Evolutionary conservation across 352 stramenopile species (phyloP), one percentile per base, ranked within the genome.

Genomic region (Sclerospora graminicola): DNA sequence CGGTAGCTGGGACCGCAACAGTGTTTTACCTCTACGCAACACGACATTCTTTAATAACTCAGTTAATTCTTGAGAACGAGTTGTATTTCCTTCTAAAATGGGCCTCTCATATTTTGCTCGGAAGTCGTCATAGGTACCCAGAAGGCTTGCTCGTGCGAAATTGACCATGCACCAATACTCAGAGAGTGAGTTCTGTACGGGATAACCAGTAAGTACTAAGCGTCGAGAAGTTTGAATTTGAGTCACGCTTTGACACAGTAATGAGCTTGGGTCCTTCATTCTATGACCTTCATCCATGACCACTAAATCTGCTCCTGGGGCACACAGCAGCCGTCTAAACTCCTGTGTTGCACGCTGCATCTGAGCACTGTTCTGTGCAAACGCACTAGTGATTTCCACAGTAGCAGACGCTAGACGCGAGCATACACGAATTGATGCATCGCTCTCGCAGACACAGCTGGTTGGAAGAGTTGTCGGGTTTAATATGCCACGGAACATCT

Each of bases 141-240:
- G 33, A 23, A 84, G 90, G 1, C 59, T 57, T 4, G 82, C 67
- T 5, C 80, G 66, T 6, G 78, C 79, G 61, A 94, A 95, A 55
- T 93, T 88, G 8, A 95, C 79, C 80, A 95, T 93, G 48, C 77
- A 92, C 77, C 77, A 95, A 44, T 94, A 95, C 44, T 95, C 84
- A 0, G 82, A 82, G 19, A 98, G 52, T 41, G 95, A 96, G 54
- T 98, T 98, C 47, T 97, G 83, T 33, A 98, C 82, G 1, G 94
- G 94, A 27, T 96, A 97, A 2, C 94, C 94, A 11, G 90, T 97
- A 6, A 98, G 66, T 11, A 97, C 72, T 8, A 98, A 51, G 5
- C 91, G 73, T 19, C 75, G 61, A 37, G 70, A 82, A 15, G 80
- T 85, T 34, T 70, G 48, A 41, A 95, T 82, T 32, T 85, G 70